phyloP scores from a whole-genome alignment of 2,329 filamentous ascomycete species.

The Phaeoacremonium minimum region DNA sequence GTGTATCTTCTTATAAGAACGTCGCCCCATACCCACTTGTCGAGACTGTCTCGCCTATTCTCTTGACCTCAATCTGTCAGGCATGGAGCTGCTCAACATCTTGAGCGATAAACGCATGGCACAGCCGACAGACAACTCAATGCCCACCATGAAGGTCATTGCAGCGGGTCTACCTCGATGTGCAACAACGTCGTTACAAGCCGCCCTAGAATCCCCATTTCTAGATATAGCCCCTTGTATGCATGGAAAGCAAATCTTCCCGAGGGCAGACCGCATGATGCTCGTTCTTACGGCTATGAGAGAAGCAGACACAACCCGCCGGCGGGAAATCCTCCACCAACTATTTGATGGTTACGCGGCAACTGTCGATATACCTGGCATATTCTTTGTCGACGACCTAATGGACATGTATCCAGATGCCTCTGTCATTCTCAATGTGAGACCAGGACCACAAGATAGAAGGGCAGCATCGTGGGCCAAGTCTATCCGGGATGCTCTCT shows the following conservation, averaged over 20 bases:
- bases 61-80: too few species aligned
- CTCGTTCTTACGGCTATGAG: constrained; percentile 19
- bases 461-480: constrained; percentile 4
- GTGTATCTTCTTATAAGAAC: too few species aligned
- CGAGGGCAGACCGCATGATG: constrained; percentile 14
- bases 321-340: constrained; percentile 21
- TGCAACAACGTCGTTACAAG: constrained; percentile 28
- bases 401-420: constrained; percentile 33
- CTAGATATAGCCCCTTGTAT: constrained; percentile 23
- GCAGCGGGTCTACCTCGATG: constrained; percentile 25
- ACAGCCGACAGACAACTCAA: too few species aligned
- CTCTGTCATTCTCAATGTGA: constrained; percentile 23
- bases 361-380: constrained; percentile 21
- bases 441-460: constrained; percentile 1
- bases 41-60: too few species aligned
- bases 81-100: too few species aligned
- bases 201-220: constrained; percentile 21
- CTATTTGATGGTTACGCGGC: constrained; percentile 23
- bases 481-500: constrained; percentile 7
- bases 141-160: constrained; percentile 18
- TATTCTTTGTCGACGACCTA: constrained; percentile 26
- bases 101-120: too few species aligned
- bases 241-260: constrained; percentile 20
- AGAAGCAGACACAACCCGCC: constrained; percentile 17
- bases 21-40: too few species aligned